Percentiles rank a stretch among this genome's conserved stretches.
phyloP scores from a whole-genome alignment of 306 rosid species.

The Citrullus mucosospermus region DNA sequence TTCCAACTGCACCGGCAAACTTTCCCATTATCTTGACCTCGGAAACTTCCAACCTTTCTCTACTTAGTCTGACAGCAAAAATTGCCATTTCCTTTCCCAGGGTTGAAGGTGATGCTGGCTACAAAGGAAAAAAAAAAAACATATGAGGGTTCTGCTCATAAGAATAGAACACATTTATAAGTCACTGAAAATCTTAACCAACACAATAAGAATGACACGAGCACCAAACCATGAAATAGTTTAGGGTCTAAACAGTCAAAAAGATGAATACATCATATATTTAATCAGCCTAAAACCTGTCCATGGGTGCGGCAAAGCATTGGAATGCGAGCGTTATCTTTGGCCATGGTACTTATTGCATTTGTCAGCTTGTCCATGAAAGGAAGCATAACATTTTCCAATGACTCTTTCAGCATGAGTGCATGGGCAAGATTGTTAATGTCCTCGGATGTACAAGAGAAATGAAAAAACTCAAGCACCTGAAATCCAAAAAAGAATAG shows the following conservation, averaged over 20 bases:
- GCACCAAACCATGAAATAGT: not conserved
- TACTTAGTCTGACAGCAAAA: conserved; percentile 67
- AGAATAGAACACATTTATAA: not conserved
- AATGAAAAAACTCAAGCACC: conserved; percentile 91
- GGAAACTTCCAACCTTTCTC: conserved; percentile 53
- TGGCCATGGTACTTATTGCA: conserved; percentile 47
- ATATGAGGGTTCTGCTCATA: not conserved
- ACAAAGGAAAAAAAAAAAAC: not conserved
- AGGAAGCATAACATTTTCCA: conserved; percentile 49
- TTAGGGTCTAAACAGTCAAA: not conserved
- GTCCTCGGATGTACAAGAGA: conserved; percentile 88
- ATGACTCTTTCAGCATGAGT: conserved; percentile 72
- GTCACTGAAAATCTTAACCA: not conserved
- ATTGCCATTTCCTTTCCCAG: conserved; percentile 94
- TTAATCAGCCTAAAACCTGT: conserved; percentile 34
- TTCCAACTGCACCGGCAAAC: conserved; percentile 96
- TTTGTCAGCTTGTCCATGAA: conserved; percentile 45
- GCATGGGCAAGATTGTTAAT: conserved; percentile 85
- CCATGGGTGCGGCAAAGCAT: conserved; percentile 95
- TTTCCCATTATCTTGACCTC: conserved; percentile 69
- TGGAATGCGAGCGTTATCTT: conserved; percentile 52
- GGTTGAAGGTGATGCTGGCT: conserved; percentile 95
- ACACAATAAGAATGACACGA: not conserved
- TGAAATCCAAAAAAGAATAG: conserved; percentile 11
- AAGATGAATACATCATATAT: conserved; percentile 1